Evolutionary conservation across 805 yeast genomes (phyloP).

Genomic region (Wickerhamiella domercqiae): DNA sequence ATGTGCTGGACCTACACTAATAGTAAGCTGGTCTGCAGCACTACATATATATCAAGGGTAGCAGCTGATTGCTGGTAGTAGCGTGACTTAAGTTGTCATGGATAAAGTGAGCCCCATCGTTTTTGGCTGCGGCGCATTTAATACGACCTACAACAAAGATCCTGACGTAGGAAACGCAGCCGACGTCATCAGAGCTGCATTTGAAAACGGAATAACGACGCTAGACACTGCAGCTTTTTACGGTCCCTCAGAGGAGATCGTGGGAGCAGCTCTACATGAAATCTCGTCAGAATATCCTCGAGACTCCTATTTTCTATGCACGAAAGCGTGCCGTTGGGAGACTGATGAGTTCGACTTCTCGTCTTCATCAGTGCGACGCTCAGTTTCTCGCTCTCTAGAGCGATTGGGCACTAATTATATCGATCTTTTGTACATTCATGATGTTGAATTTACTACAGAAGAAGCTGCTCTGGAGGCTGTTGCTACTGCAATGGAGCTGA

Average conservation of each 20-base stretch:
- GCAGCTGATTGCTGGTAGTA: too few species aligned
- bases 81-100: too few species aligned
- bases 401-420: slow-evolving; percentile 54
- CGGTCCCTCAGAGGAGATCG: slow-evolving; percentile 66
- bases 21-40: too few species aligned
- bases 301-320: slow-evolving; percentile 51
- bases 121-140: slow-evolving; percentile 82
- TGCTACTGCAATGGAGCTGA: slow-evolving; percentile 40
- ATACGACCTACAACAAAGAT: slow-evolving; percentile 58
- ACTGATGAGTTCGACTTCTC: slow-evolving; percentile 64
- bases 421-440: slow-evolving; percentile 78
- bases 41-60: too few species aligned
- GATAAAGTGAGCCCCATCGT: slow-evolving; percentile 32
- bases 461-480: slow-evolving; percentile 47
- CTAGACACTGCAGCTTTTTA: slow-evolving; percentile 89
- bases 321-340: slow-evolving; percentile 71
- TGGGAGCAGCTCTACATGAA: slow-evolving; percentile 49
- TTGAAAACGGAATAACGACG: slow-evolving; percentile 54
- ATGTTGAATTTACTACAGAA: slow-evolving; percentile 61
- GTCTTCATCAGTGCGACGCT: slow-evolving; percentile 39
- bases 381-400: slow-evolving; percentile 50
- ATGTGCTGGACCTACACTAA: too few species aligned
- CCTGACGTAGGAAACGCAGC: slow-evolving; percentile 46
- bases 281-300: slow-evolving; percentile 33
- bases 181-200: slow-evolving; percentile 44